phyloP scores from a whole-genome alignment of 345 rosid species.

The Cochlearia excelsa region DNA sequence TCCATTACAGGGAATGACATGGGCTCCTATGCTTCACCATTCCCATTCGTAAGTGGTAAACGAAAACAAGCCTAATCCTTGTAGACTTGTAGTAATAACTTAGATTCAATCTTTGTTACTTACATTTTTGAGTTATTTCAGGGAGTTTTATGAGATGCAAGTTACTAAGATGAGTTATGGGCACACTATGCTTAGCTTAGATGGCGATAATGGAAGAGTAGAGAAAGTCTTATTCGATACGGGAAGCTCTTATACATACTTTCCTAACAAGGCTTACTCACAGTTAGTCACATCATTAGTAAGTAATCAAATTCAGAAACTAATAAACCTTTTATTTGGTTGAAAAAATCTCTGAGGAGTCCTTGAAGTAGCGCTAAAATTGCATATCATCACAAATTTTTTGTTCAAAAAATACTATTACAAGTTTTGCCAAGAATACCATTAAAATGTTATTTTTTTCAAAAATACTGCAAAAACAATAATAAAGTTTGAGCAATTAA shows the following conservation, averaged over 20 bases:
- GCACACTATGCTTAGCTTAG: constrained; percentile 50
- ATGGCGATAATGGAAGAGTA: constrained; percentile 37
- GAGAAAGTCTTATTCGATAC: constrained; percentile 63
- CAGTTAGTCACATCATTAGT: constrained; percentile 60
- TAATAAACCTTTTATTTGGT: background rate
- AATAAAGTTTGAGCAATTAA: too few species aligned
- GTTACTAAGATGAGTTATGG: constrained; percentile 65
- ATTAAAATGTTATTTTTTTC: too few species aligned
- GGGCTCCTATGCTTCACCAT: constrained; percentile 73
- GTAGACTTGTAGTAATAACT: background rate
- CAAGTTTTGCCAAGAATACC: too few species aligned
- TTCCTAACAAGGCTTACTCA: constrained; percentile 64
- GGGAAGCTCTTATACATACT: constrained; percentile 93
- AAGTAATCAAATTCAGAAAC: constrained; percentile 33
- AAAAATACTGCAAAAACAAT: too few species aligned
- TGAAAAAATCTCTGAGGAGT: too few species aligned
- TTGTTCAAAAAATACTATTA: too few species aligned
- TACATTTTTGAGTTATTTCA: constrained; percentile 28
- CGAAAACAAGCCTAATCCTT: background rate
- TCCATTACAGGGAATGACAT: constrained; percentile 67
- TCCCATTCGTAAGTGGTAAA: constrained; percentile 53
- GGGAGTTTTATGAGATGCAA: constrained; percentile 57
- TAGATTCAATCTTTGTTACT: constrained; percentile 13
- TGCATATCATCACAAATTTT: too few species aligned
- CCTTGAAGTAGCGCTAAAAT: too few species aligned